phyloP scores from a whole-genome alignment of 2,329 filamentous ascomycete genomes.

The Diaporthe vexans region DNA sequence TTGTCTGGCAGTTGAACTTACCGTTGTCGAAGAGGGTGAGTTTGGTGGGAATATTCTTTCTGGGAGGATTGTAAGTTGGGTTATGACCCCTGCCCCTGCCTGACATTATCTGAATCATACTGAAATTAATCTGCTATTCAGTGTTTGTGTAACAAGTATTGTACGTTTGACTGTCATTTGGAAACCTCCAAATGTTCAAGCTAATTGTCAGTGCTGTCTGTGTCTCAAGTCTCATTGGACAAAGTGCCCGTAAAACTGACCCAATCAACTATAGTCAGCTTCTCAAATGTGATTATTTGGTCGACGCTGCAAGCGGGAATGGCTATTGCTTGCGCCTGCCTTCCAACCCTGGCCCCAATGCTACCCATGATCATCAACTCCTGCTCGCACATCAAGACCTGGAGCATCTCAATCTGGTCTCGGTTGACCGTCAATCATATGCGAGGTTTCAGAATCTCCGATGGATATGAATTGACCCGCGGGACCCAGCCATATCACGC shows the following conservation, averaged over 20 bases:
- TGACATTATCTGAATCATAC: background rate
- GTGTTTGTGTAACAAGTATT: slow-evolving; percentile 5
- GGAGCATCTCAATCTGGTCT: background rate
- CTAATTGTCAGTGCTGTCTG: background rate
- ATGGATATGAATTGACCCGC: background rate
- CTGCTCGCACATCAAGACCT: background rate
- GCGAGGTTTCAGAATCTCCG: background rate
- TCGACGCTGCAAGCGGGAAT: background rate
- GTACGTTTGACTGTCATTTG: background rate
- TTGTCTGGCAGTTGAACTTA: background rate
- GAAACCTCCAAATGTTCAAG: background rate
- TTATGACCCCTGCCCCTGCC: background rate
- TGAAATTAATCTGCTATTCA: background rate
- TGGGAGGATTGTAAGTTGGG: background rate
- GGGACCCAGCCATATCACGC: background rate
- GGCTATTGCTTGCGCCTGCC: background rate
- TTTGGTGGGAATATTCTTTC: background rate
- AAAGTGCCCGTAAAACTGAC: background rate
- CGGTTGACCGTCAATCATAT: background rate
- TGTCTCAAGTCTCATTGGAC: background rate
- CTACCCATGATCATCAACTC: background rate
- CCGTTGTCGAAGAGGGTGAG: background rate
- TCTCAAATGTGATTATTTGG: background rate
- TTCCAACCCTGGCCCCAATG: background rate
- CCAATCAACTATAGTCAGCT: background rate